phyloP scores from a whole-genome alignment of 345 rosid genomes.

The Salix arbutifolia region DNA sequence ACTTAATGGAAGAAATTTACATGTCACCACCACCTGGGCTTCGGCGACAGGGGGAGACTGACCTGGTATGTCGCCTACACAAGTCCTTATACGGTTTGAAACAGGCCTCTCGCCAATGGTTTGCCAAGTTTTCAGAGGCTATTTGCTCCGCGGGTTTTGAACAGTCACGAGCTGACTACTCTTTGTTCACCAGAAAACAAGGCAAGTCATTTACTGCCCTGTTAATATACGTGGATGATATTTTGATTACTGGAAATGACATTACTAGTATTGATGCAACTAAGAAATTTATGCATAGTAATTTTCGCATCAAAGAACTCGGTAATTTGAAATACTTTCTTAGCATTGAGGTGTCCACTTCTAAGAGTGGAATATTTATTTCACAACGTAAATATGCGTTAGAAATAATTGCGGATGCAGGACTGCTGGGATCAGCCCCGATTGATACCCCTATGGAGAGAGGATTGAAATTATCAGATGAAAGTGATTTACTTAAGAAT shows the following conservation, averaged over 20 bases:
- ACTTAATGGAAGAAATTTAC: background rate
- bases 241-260: conserved; percentile 3
- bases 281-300: background rate
- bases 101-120: background rate
- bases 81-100: background rate
- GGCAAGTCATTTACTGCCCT: background rate
- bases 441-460: background rate
- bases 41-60: background rate
- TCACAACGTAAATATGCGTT: background rate
- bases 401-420: conserved; percentile 1
- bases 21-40: background rate
- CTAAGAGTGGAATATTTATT: background rate
- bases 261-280: background rate
- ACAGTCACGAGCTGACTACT: background rate
- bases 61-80: background rate
- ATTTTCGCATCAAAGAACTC: conserved; percentile 1
- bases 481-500: conserved; percentile 4
- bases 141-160: background rate
- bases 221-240: background rate
- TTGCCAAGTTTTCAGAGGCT: background rate
- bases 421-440: background rate
- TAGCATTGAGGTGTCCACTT: background rate
- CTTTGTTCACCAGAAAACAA: background rate
- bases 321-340: conserved; percentile 1
- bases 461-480: conserved; percentile 2